Evolutionary conservation across 2,329 filamentous ascomycete genomes (phyloP).

Genomic region (Cladophialophora psammophila): DNA sequence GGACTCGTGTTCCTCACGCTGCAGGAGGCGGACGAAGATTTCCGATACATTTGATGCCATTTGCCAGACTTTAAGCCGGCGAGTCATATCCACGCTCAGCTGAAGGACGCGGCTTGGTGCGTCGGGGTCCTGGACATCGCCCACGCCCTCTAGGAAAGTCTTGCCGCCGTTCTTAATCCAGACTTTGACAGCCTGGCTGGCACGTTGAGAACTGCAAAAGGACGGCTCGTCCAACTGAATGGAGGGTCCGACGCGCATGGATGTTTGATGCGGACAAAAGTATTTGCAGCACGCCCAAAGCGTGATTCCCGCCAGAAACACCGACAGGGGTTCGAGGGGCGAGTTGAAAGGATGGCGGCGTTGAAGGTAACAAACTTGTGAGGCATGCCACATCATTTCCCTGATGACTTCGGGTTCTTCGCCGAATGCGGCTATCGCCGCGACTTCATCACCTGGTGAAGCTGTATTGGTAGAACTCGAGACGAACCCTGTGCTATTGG

Average conservation of each 20-base stretch:
- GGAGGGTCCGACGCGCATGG: not conserved
- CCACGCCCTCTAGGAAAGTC: conserved; percentile 21
- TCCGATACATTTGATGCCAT: conserved; percentile 23
- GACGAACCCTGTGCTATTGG: not conserved
- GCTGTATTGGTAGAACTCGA: not conserved
- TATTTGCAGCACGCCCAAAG: conserved; percentile 21
- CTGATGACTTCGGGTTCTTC: conserved; percentile 14
- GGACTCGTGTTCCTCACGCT: conserved; percentile 14
- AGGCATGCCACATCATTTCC: conserved; percentile 22
- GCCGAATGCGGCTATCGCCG: conserved; percentile 9
- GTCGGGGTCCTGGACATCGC: conserved; percentile 7
- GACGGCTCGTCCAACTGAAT: conserved; percentile 21
- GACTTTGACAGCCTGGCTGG: conserved; percentile 6
- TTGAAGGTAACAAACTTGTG: conserved; percentile 22
- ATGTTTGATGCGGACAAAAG: conserved; percentile 7
- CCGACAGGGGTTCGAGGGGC: conserved; percentile 21
- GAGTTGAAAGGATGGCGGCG: conserved; percentile 26
- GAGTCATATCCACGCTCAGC: conserved; percentile 17
- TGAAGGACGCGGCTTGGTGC: conserved; percentile 14
- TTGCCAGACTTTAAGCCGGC: conserved; percentile 19
- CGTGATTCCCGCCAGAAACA: conserved; percentile 19
- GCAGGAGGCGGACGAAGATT: conserved; percentile 18
- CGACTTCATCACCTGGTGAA: not conserved
- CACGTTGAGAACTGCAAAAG: conserved; percentile 10
- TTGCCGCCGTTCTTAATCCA: conserved; percentile 21